A percentile compares a stretch with the other conserved stretches of the same genome.
These are phyloP conservation scores for Nissolia schottii DNA, from an alignment of 306 rosid species.

Conservation along the genomic window DNA sequence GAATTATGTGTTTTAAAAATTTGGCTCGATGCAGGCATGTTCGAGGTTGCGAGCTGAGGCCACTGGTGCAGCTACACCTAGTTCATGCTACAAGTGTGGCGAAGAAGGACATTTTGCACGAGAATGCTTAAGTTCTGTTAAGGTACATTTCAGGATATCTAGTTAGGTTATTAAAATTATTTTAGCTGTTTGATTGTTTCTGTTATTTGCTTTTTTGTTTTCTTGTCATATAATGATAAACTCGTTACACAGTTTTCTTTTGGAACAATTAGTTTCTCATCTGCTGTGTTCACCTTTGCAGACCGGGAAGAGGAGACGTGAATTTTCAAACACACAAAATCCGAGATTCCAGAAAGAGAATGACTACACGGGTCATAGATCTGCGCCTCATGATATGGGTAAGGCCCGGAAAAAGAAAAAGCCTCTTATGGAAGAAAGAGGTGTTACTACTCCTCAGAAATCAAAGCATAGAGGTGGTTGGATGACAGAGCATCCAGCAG, in stretches of 20 bases:
- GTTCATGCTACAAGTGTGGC: slow-evolving; percentile 73
- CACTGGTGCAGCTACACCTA: slow-evolving; percentile 39
- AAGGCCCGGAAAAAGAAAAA: slow-evolving; percentile 46
- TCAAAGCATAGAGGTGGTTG: slow-evolving; percentile 41
- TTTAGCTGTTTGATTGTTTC: neutral
- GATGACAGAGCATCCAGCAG: slow-evolving; percentile 39
- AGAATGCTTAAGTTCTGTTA: slow-evolving; percentile 53
- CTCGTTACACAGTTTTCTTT: neutral
- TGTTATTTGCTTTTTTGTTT: neutral
- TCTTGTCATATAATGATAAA: neutral
- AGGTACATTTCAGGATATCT: slow-evolving; percentile 34
- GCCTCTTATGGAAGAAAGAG: slow-evolving; percentile 36
- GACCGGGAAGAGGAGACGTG: slow-evolving; percentile 47
- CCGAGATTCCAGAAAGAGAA: slow-evolving; percentile 40
- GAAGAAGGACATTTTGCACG: slow-evolving; percentile 93
- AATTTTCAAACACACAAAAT: slow-evolving; percentile 32
- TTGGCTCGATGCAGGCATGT: slow-evolving; percentile 55
- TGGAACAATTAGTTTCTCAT: neutral
- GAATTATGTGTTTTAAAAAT: neutral
- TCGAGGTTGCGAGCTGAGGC: slow-evolving; percentile 47
- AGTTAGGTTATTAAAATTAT: neutral
- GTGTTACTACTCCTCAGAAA: slow-evolving; percentile 23
- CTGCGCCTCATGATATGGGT: slow-evolving; percentile 53
- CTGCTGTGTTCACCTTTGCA: slow-evolving; percentile 8
- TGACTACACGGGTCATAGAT: slow-evolving; percentile 38